A percentile compares a stretch with the other conserved stretches of the same genome.
Evolutionary conservation across 1,284 basidiomycete genomes (phyloP).

Genomic region (Heterobasidion occidentale): DNA sequence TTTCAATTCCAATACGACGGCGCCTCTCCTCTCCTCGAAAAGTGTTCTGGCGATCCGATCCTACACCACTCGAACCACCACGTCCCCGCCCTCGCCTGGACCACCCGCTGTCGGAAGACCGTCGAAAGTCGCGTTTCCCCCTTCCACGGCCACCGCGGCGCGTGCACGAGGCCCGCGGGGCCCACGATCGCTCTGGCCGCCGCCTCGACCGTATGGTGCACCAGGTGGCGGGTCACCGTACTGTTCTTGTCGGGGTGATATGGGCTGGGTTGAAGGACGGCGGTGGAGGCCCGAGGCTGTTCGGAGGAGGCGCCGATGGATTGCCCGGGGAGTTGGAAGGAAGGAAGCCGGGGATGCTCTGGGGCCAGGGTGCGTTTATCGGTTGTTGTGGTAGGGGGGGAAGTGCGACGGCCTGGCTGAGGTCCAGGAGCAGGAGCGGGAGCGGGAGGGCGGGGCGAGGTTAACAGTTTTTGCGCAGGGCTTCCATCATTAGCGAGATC

Average conservation of each 20-base stretch:
- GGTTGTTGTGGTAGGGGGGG: background rate
- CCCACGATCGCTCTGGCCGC: conserved; percentile 5
- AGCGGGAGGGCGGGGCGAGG: background rate
- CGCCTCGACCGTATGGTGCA: background rate
- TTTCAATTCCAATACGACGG: background rate
- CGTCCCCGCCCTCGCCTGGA: conserved; percentile 5
- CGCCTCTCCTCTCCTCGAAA: background rate
- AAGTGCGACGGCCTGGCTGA: background rate
- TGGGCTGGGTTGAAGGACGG: background rate
- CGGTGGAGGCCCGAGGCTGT: background rate
- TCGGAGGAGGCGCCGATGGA: background rate
- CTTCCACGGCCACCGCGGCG: conserved; percentile 5
- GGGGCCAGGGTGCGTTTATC: background rate
- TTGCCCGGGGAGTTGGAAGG: background rate
- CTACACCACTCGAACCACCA: conserved; percentile 1
- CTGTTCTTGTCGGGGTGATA: background rate
- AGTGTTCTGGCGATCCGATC: background rate
- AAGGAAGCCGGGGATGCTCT: background rate
- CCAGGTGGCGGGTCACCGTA: conserved; percentile 2
- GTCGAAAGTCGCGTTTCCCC: conserved; percentile 2
- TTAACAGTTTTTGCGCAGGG: conserved; percentile 18
- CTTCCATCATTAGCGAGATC: conserved; percentile 38
- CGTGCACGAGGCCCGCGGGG: conserved; percentile 1
- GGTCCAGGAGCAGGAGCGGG: background rate
- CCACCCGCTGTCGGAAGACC: conserved; percentile 10